Base-by-base conservation (phyloP, 495 filamentous ascomycete genomes). In the Neurospora sp. region DNA sequence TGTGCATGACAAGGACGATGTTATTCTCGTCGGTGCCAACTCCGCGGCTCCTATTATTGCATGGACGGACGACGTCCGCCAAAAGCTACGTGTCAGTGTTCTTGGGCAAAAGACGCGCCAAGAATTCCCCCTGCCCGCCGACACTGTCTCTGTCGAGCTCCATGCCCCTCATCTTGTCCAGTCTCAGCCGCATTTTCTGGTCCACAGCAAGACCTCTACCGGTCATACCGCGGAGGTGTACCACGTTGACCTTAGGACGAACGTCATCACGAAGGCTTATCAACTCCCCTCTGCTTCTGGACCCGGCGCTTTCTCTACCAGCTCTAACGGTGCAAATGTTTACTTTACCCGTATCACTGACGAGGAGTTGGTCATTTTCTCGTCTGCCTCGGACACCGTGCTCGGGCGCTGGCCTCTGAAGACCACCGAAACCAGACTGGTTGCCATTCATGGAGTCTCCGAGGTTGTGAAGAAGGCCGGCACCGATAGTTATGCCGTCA, bases 221-320 rank as follows among this genome's bases (percentile, higher is more conserved):
- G 88, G 89, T 18, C 91, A 94, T 77, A 93, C 90, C 85, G 94
- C 92, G 6, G 92, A 96, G 74, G 91, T 97, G 39, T 98, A 90
- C 78, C 93, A 96, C 75, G 85, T 96, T 75, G 87, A 97, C 76
- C 77, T 92, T 70, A 88, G 88, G 78, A 88, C 86, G n/a, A 85
- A 84, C 37, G 84, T 81, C 7, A 86, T 94, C 40, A 85, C 83
- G 2, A 93, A 93, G 78, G 90, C 91, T 1, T 97, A 97, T 77
- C 85, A 88, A 37, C 84, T 98, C 4, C 92, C 94, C 3, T 87
- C 88, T 41, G 72, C 93, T 35, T 77, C 86, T 35, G 92, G 91
- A 7, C 84, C 84, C 70, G 94, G 93, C 40, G 89, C 89, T 4
- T 93, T 97, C 77, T 91, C 96, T 3, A 89, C 89, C 1, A 97